phyloP scores from a whole-genome alignment of 768 basidiomycete genomes.

The Lentinula raphanica region DNA sequence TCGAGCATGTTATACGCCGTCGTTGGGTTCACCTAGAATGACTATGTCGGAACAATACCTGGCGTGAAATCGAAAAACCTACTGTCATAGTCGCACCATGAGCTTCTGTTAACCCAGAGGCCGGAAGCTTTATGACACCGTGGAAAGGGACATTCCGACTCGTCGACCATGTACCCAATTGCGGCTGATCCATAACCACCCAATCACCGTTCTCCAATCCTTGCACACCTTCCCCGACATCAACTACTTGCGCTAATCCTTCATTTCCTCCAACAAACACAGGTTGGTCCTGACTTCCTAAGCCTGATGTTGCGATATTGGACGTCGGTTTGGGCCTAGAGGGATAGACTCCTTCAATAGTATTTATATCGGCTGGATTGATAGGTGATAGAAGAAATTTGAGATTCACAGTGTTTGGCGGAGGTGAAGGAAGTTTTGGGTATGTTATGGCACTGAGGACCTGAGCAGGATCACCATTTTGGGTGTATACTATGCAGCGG shows the following conservation, averaged over 20 bases:
- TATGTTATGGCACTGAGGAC: conserved; percentile 53
- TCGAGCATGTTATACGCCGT: conserved; percentile 82
- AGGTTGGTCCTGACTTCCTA: conserved; percentile 26
- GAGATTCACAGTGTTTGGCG: conserved; percentile 56
- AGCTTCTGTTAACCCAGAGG: conserved; percentile 44
- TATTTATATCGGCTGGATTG: conserved; percentile 80
- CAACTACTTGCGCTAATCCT: conserved; percentile 62
- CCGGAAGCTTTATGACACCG: conserved; percentile 61
- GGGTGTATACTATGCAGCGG: conserved; percentile 63
- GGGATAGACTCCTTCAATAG: conserved; percentile 81
- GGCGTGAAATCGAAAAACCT: conserved; percentile 14
- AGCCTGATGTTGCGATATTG: conserved; percentile 27
- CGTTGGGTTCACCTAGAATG: conserved; percentile 66
- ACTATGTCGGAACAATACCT: neutral
- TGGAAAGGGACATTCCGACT: conserved; percentile 43
- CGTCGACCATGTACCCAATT: conserved; percentile 74
- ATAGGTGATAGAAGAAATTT: conserved; percentile 67
- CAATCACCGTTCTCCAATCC: conserved; percentile 55
- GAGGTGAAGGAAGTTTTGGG: conserved; percentile 47
- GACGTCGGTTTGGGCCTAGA: conserved; percentile 42
- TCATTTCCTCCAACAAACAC: conserved; percentile 73
- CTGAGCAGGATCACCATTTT: conserved; percentile 55
- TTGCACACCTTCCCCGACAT: conserved; percentile 51
- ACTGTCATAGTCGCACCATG: conserved; percentile 77
- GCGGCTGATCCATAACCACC: conserved; percentile 66